Conservation (phyloP, 306 rosid genomes). For the Heteromeles arbutifolia region DNA sequence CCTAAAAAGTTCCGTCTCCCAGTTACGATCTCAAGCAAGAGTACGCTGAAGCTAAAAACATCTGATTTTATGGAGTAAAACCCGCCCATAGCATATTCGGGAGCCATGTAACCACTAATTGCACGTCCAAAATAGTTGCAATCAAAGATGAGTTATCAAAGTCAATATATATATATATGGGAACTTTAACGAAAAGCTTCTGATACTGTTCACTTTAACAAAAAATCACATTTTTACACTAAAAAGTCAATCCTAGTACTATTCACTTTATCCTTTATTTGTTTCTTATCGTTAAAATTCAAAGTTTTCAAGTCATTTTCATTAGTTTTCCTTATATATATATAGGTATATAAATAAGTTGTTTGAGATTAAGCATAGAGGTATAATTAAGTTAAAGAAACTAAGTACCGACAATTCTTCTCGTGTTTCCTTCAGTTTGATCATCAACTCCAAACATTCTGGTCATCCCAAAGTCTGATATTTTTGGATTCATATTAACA, state of each 20-base stretch:
- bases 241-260: no score
- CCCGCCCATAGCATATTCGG: constrained; percentile 24
- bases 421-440: not conserved
- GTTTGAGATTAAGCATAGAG: not conserved
- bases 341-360: no score
- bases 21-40: constrained; percentile 27
- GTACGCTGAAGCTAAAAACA: constrained; percentile 27
- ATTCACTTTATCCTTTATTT: no score
- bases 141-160: not conserved
- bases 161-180: no score
- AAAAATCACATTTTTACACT: no score
- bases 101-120: constrained; percentile 40
- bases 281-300: no score
- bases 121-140: not conserved
- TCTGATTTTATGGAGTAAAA: constrained; percentile 20
- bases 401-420: not conserved
- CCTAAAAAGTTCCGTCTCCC: not conserved
- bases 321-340: no score
- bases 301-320: no score
- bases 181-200: no score
- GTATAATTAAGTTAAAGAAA: no score
- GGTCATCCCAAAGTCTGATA: constrained; percentile 43
- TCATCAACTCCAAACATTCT: constrained; percentile 19
- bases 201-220: no score
- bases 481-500: constrained; percentile 31